Percentiles rank a stretch among this genome's conserved stretches.
Conservation (phyloP, 352 stramenopile species). For the Phytopythium cucurbitacearum region DNA sequence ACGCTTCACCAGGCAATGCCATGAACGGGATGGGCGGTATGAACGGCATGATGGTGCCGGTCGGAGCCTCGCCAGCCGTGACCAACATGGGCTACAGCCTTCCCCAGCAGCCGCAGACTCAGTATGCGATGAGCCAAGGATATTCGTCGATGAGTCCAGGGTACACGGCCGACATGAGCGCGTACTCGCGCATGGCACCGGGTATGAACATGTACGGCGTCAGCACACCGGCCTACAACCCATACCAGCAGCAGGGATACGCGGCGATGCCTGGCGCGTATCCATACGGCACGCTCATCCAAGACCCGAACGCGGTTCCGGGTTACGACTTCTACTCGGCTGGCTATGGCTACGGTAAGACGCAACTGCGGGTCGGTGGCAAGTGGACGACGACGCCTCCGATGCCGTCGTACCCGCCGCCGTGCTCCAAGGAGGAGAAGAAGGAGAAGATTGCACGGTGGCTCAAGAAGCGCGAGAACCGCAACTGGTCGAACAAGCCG, state of each 20-base stretch:
- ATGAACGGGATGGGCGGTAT: conserved; percentile 23
- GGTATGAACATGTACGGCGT: conserved; percentile 25
- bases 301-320: conserved; percentile 5
- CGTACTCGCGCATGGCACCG: conserved; percentile 10
- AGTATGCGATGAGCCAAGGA: conserved; percentile 6
- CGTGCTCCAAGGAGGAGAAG: conserved; percentile 81
- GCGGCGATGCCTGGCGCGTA: conserved; percentile 36
- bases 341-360: conserved; percentile 50
- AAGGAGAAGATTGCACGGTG: conserved; percentile 82
- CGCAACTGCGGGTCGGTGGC: conserved; percentile 36
- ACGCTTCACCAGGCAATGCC: conserved; percentile 22
- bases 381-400: conserved; percentile 69
- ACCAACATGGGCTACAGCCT: conserved; percentile 35
- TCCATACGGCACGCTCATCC: conserved; percentile 24
- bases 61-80: conserved; percentile 11
- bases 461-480: conserved; percentile 81
- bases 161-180: background rate
- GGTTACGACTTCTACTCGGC: conserved; percentile 64
- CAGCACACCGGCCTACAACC: conserved; percentile 23
- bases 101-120: background rate
- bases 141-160: conserved; percentile 16
- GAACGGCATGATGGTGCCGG: conserved; percentile 18
- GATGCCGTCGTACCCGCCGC: conserved; percentile 70
- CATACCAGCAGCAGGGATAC: conserved; percentile 36
- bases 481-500: conserved; percentile 84